Evolutionary conservation across 257 asterid species (phyloP).

Genomic region (Verbena officinalis): DNA sequence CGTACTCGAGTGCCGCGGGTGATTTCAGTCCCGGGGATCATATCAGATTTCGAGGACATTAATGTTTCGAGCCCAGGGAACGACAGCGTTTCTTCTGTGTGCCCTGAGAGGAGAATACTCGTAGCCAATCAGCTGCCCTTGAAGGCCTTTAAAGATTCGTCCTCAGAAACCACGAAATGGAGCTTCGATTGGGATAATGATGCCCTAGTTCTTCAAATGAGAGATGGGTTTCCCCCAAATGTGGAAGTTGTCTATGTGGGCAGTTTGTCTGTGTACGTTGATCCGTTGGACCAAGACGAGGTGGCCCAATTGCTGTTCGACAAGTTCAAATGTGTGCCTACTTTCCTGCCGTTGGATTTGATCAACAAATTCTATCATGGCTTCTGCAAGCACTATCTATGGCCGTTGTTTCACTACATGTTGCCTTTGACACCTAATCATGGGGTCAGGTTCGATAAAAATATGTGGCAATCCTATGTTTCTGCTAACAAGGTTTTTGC

Average conservation of each 20-base stretch:
- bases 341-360: slow-evolving; percentile 63
- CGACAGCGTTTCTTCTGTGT: slow-evolving; percentile 38
- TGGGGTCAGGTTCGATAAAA: slow-evolving; percentile 72
- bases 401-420: slow-evolving; percentile 95
- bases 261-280: slow-evolving; percentile 56
- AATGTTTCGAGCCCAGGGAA: slow-evolving; percentile 22
- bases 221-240: slow-evolving; percentile 59
- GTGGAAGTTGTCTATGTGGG: slow-evolving; percentile 72
- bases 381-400: slow-evolving; percentile 83
- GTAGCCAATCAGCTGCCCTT: slow-evolving; percentile 79
- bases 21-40: slow-evolving; percentile 73
- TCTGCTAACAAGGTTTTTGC: slow-evolving; percentile 83
- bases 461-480: slow-evolving; percentile 78
- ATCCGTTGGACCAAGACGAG: slow-evolving; percentile 66
- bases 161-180: slow-evolving; percentile 48
- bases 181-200: slow-evolving; percentile 82
- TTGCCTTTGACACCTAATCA: slow-evolving; percentile 66
- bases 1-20: slow-evolving; percentile 68
- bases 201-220: slow-evolving; percentile 62
- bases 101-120: slow-evolving; percentile 52
- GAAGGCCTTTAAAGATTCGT: slow-evolving; percentile 37
- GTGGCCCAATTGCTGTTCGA: slow-evolving; percentile 65
- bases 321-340: slow-evolving; percentile 77
- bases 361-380: slow-evolving; percentile 74
- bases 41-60: slow-evolving; percentile 57